These are phyloP conservation scores for Penicillium polonicum DNA, from an alignment of 2,329 filamentous ascomycete species.

Conservation along the genomic window DNA sequence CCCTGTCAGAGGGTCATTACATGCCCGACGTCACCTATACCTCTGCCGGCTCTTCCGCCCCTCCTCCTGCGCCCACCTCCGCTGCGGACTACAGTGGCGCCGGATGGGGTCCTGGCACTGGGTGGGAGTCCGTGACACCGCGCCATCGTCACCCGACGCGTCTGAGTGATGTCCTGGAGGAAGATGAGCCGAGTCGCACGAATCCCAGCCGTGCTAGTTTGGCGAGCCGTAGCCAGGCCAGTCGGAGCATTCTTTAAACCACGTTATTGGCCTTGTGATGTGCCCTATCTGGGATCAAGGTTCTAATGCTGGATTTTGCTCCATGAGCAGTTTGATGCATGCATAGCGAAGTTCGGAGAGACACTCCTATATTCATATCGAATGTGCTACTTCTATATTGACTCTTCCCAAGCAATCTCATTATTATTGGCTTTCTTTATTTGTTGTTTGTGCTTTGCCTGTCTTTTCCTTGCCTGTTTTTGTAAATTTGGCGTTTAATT, in stretches of 20 bases:
- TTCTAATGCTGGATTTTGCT: neutral
- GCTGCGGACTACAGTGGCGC: slow-evolving; percentile 64
- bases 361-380: neutral
- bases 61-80: slow-evolving; percentile 35
- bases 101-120: slow-evolving; percentile 63
- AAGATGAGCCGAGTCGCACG: slow-evolving; percentile 71
- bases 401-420: neutral
- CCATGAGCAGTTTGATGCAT: neutral
- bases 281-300: neutral
- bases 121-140: slow-evolving; percentile 72
- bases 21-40: slow-evolving; percentile 28
- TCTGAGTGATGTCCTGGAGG: slow-evolving; percentile 83
- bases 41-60: slow-evolving; percentile 26
- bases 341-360: neutral
- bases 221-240: slow-evolving; percentile 26
- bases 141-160: slow-evolving; percentile 82
- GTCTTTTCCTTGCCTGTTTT: neutral
- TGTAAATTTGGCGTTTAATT: slow-evolving; percentile 6
- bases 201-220: slow-evolving; percentile 67
- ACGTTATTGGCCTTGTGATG: neutral
- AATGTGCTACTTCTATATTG: neutral
- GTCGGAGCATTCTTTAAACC: slow-evolving; percentile 6
- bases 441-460: no score
- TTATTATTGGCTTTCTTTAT: neutral
- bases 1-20: slow-evolving; percentile 48